Evolutionary conservation across 2,329 filamentous ascomycete genomes (phyloP).

Genomic region (Colletotrichum ledebouriae): DNA sequence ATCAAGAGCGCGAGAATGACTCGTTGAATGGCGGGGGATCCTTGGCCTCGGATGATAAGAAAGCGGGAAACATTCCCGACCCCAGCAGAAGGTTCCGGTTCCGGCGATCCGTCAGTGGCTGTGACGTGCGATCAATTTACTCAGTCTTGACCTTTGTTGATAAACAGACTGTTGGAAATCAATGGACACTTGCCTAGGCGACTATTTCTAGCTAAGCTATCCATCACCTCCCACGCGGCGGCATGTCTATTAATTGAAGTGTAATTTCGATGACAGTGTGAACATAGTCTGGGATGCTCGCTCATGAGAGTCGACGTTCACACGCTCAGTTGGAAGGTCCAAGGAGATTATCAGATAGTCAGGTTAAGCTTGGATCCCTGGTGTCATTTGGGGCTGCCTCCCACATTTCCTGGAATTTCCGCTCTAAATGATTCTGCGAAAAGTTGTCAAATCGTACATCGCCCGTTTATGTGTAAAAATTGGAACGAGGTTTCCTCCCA

Average conservation of each 20-base stretch:
- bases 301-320: too few species aligned
- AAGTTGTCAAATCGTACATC: too few species aligned
- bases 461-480: too few species aligned
- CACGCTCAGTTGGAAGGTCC: neutral
- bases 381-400: accelerated
- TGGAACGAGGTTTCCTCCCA: too few species aligned
- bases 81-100: conserved; percentile 35
- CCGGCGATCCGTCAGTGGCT: conserved; percentile 29
- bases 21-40: conserved; percentile 22
- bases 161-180: neutral
- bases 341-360: neutral
- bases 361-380: neutral
- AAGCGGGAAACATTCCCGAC: conserved; percentile 29
- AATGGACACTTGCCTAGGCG: neutral
- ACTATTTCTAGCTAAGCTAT: neutral
- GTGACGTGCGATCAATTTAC: conserved; percentile 7
- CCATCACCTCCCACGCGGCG: neutral
- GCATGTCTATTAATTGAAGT: neutral
- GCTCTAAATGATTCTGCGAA: too few species aligned
- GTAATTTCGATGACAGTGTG: neutral
- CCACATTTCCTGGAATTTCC: neutral
- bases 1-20: conserved; percentile 25
- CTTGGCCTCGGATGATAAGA: conserved; percentile 28
- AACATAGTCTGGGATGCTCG: too few species aligned
- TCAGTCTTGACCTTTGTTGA: conserved; percentile 14